A percentile compares a stretch with the other conserved stretches of the same genome.
These are phyloP conservation scores for Fusarium humuli DNA, from an alignment of 2,329 filamentous ascomycete species.

Conservation along the genomic window DNA sequence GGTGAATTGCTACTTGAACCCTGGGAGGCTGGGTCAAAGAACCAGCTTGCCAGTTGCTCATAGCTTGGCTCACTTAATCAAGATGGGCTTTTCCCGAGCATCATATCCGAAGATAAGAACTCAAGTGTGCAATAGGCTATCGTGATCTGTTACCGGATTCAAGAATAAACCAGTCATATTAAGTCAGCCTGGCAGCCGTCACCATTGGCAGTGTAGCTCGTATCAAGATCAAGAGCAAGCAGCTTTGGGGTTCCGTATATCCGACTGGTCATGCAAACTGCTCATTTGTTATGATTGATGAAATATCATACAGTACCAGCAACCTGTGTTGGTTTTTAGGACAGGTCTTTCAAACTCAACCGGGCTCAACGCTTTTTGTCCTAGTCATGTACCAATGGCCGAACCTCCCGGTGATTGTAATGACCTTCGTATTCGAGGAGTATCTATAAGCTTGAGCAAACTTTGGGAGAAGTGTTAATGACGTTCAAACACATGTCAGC, in stretches of 20 bases:
- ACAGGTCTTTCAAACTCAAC: slow-evolving; percentile 25
- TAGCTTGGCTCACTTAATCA: background rate
- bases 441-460: slow-evolving; percentile 2
- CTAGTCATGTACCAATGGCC: background rate
- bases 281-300: slow-evolving; percentile 2
- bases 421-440: background rate
- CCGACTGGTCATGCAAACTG: background rate
- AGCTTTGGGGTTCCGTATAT: slow-evolving; percentile 6
- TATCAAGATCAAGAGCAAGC: background rate
- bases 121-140: background rate
- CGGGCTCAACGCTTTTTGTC: slow-evolving; percentile 9
- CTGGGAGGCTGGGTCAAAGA: background rate
- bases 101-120: background rate
- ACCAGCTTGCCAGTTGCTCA: slow-evolving; percentile 1
- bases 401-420: background rate
- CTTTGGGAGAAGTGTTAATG: background rate
- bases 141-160: background rate
- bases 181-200: background rate
- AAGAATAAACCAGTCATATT: background rate
- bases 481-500: background rate
- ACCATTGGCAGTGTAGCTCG: background rate
- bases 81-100: background rate
- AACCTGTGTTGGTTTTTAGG: slow-evolving; percentile 1
- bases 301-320: slow-evolving; percentile 7
- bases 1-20: slow-evolving; percentile 24